phyloP scores from a whole-genome alignment of 2,329 filamentous ascomycete genomes.

The Clonostachys solani region DNA sequence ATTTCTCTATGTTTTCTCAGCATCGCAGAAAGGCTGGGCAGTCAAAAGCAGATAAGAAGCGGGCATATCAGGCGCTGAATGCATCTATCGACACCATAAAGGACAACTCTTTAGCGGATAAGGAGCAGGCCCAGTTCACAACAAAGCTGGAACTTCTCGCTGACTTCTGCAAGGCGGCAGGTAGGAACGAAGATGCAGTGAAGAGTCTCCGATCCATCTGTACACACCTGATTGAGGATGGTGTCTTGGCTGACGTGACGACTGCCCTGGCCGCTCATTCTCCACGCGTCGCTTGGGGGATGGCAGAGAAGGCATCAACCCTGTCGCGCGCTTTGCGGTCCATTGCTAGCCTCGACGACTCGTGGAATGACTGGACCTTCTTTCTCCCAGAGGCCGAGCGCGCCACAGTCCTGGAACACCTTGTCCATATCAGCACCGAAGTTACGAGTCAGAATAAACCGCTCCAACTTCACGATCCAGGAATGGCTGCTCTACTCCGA shows the following conservation, averaged over 20 bases:
- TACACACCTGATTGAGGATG: constrained; percentile 54
- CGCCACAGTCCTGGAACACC: constrained; percentile 56
- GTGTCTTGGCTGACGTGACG: constrained; percentile 50
- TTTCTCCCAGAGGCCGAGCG: constrained; percentile 46
- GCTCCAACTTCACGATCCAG: constrained; percentile 36
- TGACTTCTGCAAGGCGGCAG: constrained; percentile 50
- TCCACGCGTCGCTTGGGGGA: constrained; percentile 48
- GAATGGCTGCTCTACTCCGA: constrained; percentile 40
- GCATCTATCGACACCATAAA: constrained; percentile 61
- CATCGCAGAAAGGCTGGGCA: constrained; percentile 38
- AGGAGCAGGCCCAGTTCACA: constrained; percentile 53
- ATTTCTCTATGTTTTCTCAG: constrained; percentile 59
- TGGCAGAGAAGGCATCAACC: constrained; percentile 40
- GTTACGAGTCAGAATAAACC: constrained; percentile 23
- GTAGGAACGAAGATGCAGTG: constrained; percentile 52
- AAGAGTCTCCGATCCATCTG: constrained; percentile 58
- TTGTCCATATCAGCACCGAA: constrained; percentile 45
- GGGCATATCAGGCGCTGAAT: constrained; percentile 52
- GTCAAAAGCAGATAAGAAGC: constrained; percentile 27
- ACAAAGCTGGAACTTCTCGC: constrained; percentile 65
- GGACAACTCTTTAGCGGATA: constrained; percentile 47
- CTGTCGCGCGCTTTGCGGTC: constrained; percentile 57
- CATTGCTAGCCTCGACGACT: constrained; percentile 54
- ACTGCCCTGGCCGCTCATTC: constrained; percentile 42
- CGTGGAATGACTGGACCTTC: constrained; percentile 52